Evolutionary conservation across 139 green algal genomes (phyloP).

Genomic region (Edaphochlamys debaryana): DNA sequence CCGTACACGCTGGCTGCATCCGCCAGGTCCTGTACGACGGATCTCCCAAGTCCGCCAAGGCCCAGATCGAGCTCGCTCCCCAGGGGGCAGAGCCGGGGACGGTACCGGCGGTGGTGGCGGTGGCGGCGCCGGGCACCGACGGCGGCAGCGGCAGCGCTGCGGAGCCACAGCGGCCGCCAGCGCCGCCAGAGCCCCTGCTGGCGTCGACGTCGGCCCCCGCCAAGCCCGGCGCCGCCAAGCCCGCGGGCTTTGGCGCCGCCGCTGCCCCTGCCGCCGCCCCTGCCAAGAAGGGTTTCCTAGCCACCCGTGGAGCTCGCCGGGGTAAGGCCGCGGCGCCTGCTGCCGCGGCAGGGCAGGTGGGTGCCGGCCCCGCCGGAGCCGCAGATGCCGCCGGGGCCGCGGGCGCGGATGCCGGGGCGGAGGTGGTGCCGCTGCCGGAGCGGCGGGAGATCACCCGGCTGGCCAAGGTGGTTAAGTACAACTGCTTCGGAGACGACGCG

Average conservation of each 20-base stretch:
- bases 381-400: no score
- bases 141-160: no score
- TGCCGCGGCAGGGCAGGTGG: background rate
- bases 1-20: no score
- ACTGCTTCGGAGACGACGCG: conserved; percentile 55
- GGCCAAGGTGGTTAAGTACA: conserved; percentile 40
- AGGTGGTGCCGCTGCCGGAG: background rate
- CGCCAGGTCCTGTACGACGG: conserved; percentile 27
- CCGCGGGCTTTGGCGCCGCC: background rate
- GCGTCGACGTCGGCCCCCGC: background rate
- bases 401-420: no score
- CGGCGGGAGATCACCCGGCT: conserved; percentile 1
- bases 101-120: no score
- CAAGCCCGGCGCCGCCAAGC: background rate
- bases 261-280: background rate
- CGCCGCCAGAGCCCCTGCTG: conserved; percentile 21
- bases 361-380: no score
- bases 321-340: background rate
- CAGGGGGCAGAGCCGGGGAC: no score
- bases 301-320: background rate
- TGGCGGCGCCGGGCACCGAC: background rate
- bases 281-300: conserved; percentile 32
- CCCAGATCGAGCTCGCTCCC: background rate
- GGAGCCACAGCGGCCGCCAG: background rate
- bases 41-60: background rate